Conservation (phyloP, 495 filamentous ascomycete genomes). For the Jackrogersella minutella region DNA sequence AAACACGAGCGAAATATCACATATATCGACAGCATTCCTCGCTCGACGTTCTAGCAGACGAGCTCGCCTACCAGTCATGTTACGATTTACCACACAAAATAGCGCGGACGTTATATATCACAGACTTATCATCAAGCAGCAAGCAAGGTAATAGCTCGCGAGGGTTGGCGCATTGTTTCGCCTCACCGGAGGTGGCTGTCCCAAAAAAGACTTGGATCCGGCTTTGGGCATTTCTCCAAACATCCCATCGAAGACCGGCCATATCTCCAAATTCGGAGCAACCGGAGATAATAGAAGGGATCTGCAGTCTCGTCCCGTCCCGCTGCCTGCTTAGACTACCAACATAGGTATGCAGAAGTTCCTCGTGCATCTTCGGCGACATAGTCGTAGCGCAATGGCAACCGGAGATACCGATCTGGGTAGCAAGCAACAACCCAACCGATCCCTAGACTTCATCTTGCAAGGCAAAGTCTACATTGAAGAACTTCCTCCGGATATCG, state of each 20-base stretch:
- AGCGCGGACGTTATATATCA: neutral
- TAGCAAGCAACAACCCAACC: conserved; percentile 14
- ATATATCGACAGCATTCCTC: neutral
- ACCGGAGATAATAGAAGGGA: neutral
- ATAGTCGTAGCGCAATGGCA: conserved; percentile 25
- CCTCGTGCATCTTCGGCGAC: conserved; percentile 19
- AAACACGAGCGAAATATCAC: neutral
- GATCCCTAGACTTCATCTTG: conserved; percentile 22
- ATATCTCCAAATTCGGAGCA: neutral
- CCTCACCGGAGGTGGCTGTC: neutral
- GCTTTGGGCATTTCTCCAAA: neutral
- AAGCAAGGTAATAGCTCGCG: neutral
- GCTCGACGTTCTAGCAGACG: neutral
- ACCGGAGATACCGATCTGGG: neutral
- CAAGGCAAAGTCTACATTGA: conserved; percentile 34
- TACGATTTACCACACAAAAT: neutral
- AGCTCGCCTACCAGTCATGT: neutral
- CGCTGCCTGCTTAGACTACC: neutral
- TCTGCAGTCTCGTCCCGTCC: neutral
- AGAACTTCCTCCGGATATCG: conserved; percentile 43
- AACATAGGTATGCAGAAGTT: conserved; percentile 32
- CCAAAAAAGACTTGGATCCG: neutral
- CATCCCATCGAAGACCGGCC: neutral
- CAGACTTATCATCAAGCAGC: neutral
- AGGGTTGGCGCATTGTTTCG: neutral